phyloP scores from a whole-genome alignment of 176 grass and related monocot genomes.

The Tuctoria greenei region DNA sequence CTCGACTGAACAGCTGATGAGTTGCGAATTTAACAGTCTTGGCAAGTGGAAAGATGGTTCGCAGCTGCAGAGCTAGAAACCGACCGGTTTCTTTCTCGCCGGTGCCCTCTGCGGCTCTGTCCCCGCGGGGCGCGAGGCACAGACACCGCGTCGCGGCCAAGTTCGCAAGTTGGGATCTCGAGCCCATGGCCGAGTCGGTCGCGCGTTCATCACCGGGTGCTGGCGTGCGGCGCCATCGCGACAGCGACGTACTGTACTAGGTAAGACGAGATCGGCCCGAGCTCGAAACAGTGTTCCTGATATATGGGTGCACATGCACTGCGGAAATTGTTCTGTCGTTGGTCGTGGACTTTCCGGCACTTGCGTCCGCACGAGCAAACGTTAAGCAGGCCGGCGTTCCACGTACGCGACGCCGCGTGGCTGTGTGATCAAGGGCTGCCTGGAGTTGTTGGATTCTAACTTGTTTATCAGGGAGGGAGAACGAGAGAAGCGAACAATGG shows the following conservation, averaged over 20 bases:
- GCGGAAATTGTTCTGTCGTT: no score
- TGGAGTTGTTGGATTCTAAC: not conserved
- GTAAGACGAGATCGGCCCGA: no score
- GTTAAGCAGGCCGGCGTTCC: not conserved
- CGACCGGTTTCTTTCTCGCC: constrained; percentile 2
- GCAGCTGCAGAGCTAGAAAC: not conserved
- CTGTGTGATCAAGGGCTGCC: constrained; percentile 24
- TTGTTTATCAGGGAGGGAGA: not conserved
- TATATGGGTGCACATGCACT: not conserved
- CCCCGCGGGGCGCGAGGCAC: no score
- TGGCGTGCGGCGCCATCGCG: not conserved
- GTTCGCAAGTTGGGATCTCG: no score
- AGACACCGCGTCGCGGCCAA: no score
- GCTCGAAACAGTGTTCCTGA: not conserved
- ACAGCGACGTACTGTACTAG: not conserved
- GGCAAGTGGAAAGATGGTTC: not conserved
- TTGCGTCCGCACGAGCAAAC: not conserved
- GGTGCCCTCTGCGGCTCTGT: no score
- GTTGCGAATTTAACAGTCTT: constrained; percentile 9
- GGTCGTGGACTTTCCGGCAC: constrained; percentile 25
- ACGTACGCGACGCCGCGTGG: not conserved
- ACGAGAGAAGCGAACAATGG: not conserved
- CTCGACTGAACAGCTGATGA: not conserved
- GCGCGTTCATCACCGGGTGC: not conserved
- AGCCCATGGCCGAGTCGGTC: not conserved